Evolutionary conservation across 163 green algal genomes (phyloP).

Genomic region (Chloroidium sp.): DNA sequence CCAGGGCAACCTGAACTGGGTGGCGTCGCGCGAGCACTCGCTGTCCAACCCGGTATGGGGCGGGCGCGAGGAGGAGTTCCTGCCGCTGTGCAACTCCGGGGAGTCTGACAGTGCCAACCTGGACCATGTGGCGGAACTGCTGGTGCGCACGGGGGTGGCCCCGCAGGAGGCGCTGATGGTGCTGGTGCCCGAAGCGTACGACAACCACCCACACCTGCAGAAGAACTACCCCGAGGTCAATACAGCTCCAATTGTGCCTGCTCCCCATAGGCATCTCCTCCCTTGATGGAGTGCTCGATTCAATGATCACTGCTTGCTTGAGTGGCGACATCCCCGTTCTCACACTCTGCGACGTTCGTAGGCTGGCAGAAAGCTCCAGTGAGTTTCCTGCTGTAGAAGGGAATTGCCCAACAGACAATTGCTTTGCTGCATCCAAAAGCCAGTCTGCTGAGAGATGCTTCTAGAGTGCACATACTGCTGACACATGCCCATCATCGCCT

Average conservation of each 20-base stretch:
- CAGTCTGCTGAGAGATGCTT: too few relatives aligned
- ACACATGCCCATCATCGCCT: too few relatives aligned
- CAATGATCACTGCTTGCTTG: not conserved
- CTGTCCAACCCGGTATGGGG: slow-evolving; percentile 83
- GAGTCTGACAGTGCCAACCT: slow-evolving; percentile 93
- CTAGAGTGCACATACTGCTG: too few relatives aligned
- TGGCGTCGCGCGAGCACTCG: slow-evolving; percentile 80
- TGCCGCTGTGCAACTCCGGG: slow-evolving; percentile 70
- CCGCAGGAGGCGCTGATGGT: slow-evolving; percentile 87
- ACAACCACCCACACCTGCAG: slow-evolving; percentile 94
- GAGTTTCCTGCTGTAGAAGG: too few relatives aligned
- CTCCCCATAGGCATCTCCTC: not conserved
- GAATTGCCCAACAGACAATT: too few relatives aligned
- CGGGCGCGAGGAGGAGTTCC: slow-evolving; percentile 83
- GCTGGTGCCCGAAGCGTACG: slow-evolving; percentile 94
- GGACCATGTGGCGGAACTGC: slow-evolving; percentile 90
- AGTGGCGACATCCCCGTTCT: not conserved
- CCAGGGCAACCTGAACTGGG: slow-evolving; percentile 99
- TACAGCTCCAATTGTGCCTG: not conserved
- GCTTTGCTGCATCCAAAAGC: too few relatives aligned
- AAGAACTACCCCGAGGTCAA: slow-evolving; percentile 88
- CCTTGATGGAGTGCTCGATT: not conserved
- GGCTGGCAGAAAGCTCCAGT: too few relatives aligned
- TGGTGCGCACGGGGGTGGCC: slow-evolving; percentile 56
- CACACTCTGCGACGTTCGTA: too few relatives aligned